These are phyloP conservation scores for Hyphopichia wangnamkhiaoensis DNA, from an alignment of 1,139 yeast genomes.

Conservation along the genomic window DNA sequence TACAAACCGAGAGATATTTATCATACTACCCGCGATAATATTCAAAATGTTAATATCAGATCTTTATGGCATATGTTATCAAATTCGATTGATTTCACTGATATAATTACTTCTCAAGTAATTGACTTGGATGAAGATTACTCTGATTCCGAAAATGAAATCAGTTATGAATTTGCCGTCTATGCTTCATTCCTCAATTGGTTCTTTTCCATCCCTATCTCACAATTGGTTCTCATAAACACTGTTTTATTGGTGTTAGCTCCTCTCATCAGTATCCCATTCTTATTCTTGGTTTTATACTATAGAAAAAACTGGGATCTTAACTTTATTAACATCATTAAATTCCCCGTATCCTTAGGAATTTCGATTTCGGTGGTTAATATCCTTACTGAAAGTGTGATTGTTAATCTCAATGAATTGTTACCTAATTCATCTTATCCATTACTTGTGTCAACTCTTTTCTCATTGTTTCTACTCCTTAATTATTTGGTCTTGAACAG, in stretches of 20 bases:
- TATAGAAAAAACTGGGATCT: conserved; percentile 53
- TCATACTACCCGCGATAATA: conserved; percentile 76
- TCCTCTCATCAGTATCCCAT: conserved; percentile 54
- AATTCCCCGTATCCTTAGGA: conserved; percentile 58
- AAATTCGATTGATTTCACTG: conserved; percentile 60
- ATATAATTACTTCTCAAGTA: conserved; percentile 39
- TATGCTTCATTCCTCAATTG: conserved; percentile 63
- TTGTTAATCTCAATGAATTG: conserved; percentile 47
- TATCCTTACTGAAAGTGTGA: conserved; percentile 34
- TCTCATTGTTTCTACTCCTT: conserved; percentile 51
- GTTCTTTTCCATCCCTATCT: conserved; percentile 57
- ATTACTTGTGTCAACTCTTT: conserved; percentile 34
- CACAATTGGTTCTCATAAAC: conserved; percentile 48
- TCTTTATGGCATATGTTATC: conserved; percentile 85
- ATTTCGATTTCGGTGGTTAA: conserved; percentile 42
- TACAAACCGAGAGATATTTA: conserved; percentile 73
- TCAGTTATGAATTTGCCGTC: conserved; percentile 45
- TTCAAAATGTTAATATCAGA: conserved; percentile 59
- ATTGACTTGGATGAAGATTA: conserved; percentile 40
- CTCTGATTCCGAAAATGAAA: conserved; percentile 7
- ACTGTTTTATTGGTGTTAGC: conserved; percentile 49
- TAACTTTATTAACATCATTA: conserved; percentile 36
- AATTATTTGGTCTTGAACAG: conserved; percentile 59
- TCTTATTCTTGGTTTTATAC: conserved; percentile 48
- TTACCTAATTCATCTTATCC: conserved; percentile 58